Base-by-base conservation (phyloP, 805 yeast genomes). In the Candida endomychidarum region DNA sequence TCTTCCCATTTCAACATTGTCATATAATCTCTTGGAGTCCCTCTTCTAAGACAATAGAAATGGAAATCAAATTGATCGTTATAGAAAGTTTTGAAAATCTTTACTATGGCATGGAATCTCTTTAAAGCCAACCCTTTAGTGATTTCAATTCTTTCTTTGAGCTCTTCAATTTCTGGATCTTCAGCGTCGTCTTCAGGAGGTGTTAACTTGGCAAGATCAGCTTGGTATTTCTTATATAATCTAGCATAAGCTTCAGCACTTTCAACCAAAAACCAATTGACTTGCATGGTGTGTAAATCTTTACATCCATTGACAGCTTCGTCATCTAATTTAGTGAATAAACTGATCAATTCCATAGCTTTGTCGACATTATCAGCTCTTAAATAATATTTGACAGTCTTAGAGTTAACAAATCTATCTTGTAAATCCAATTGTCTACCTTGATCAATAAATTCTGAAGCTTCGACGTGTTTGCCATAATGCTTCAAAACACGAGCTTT, bases 21-120 rank as follows among this genome's bases (percentile, higher is more conserved):
- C 20, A 86, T 51, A 57, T 91, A 93, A 7, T 91, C 82, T 48
- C 95, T 76, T 18, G 91, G 82, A 5, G 97, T 87, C 16, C 97
- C 98, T 51, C 84, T 80, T 63, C 96, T 78, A 73, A 86, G 78
- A 57, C 95, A 85, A 60, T 87, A 93, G 33, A 86, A 82, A 59
- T 93, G 98, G 81, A 91, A 93, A 60, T 93, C 99, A 48, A 84
- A 74, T 66, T 93, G 97, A 57, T 93, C 99, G 46, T 77, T 78
- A 55, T 71, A 77, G 63, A 80, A 89, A 38, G 80, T 84, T 31
- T 78, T 73, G 61, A 80, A 89, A 21, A 85, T 76, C 44, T 79
- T 78, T 36, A 79, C 67, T 33, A 89, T 72, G 2, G 87, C 81
- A 29, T 67, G 60, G 57, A 75, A 86, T 53, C 98, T 76, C 63